Percentiles rank a stretch among this genome's conserved stretches.
These are phyloP conservation scores for Lasiodiplodia gonubiensis DNA, from an alignment of 2,329 filamentous ascomycete genomes.

Conservation along the genomic window DNA sequence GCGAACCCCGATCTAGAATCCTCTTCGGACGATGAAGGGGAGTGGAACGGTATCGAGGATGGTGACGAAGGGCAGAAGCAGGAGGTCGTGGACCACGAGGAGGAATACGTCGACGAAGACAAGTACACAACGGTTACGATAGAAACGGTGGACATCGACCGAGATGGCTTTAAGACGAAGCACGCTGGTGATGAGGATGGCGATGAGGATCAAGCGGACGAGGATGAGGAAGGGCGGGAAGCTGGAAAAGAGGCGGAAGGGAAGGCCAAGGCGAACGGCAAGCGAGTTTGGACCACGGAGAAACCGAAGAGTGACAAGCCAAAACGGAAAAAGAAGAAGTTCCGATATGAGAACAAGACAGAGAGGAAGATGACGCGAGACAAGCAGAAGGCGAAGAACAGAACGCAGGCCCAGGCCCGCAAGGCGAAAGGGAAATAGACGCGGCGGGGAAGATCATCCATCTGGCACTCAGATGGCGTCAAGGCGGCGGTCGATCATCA, in stretches of 20 bases:
- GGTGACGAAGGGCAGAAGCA: slow-evolving; percentile 56
- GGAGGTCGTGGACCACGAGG: slow-evolving; percentile 73
- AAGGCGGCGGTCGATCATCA: neutral
- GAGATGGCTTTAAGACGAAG: slow-evolving; percentile 70
- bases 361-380: slow-evolving; percentile 70
- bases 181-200: slow-evolving; percentile 46
- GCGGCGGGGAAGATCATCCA: neutral
- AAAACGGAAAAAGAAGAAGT: slow-evolving; percentile 88
- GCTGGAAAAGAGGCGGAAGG: slow-evolving; percentile 41
- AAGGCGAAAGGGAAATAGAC: slow-evolving; percentile 37
- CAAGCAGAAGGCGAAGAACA: slow-evolving; percentile 72
- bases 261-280: slow-evolving; percentile 51
- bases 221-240: slow-evolving; percentile 33
- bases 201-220: slow-evolving; percentile 36
- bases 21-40: slow-evolving; percentile 37
- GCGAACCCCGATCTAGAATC: slow-evolving; percentile 52
- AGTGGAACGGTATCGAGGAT: slow-evolving; percentile 67
- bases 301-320: slow-evolving; percentile 54
- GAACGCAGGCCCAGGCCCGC: slow-evolving; percentile 68
- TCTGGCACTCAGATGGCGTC: neutral
- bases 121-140: slow-evolving; percentile 94
- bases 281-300: slow-evolving; percentile 58
- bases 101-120: slow-evolving; percentile 96
- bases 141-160: slow-evolving; percentile 81
- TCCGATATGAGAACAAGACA: slow-evolving; percentile 87